Evolutionary conservation across 2,329 filamentous ascomycete species (phyloP).

Genomic region (Cercospora berteroae): DNA sequence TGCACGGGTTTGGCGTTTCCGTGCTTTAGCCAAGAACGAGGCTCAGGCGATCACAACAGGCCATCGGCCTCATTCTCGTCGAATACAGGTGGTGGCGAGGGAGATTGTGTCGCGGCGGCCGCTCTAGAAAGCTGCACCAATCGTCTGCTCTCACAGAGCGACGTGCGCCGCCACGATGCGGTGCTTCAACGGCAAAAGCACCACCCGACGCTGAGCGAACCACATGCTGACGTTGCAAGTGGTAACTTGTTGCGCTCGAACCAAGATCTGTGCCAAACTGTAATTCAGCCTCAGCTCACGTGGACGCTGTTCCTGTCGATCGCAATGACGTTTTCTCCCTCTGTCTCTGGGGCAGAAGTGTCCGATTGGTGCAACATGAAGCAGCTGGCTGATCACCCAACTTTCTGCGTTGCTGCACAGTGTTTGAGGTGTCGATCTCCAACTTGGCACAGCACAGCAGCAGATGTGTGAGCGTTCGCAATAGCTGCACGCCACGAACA

Average conservation of each 20-base stretch:
- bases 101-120: not conserved
- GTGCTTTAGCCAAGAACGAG: not conserved
- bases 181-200: not conserved
- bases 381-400: not conserved
- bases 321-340: not conserved
- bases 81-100: not conserved
- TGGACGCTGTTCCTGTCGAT: conserved; percentile 2
- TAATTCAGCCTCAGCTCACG: conserved; percentile 4
- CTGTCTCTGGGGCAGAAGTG: not conserved
- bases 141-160: not conserved
- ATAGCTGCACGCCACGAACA: not conserved
- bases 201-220: not conserved
- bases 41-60: not conserved
- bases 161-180: not conserved
- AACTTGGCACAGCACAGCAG: not conserved
- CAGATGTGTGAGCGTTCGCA: not conserved
- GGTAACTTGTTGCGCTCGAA: not conserved
- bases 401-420: not conserved
- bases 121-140: not conserved
- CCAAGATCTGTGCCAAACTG: not conserved
- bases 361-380: not conserved
- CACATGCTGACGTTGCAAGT: not conserved
- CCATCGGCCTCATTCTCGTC: not conserved
- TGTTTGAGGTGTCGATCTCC: not conserved
- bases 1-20: not conserved